Evolutionary conservation across 345 rosid species (phyloP).

Genomic region (Syzygium aromaticum): DNA sequence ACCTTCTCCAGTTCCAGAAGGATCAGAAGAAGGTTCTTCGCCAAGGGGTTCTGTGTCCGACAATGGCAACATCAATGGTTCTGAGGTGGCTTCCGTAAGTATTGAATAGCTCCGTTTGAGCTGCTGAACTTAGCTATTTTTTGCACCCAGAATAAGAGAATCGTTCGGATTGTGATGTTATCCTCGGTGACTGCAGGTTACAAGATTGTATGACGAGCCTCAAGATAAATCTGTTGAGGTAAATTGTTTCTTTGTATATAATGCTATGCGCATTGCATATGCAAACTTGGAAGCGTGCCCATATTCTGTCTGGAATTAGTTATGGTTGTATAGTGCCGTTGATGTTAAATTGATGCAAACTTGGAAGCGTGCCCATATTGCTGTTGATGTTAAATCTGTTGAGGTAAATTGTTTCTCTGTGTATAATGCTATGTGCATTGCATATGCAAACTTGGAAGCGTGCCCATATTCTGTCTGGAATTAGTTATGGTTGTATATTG

Average conservation of each 20-base stretch:
- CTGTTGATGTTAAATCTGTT: no score
- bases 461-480: not conserved
- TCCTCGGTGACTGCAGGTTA: constrained; percentile 28
- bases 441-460: not conserved
- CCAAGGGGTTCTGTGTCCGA: constrained; percentile 62
- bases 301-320: not conserved
- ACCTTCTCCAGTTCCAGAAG: constrained; percentile 73
- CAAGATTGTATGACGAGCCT: constrained; percentile 29
- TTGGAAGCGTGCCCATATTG: no score
- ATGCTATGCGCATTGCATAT: not conserved
- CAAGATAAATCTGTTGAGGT: constrained; percentile 55
- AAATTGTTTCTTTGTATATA: constrained; percentile 2
- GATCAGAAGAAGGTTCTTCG: constrained; percentile 70
- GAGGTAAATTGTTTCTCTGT: constrained; percentile 35
- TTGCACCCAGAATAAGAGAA: not conserved
- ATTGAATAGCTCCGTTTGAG: not conserved
- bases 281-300: not conserved
- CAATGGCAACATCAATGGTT: constrained; percentile 38
- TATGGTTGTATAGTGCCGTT: not conserved
- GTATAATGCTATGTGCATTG: not conserved
- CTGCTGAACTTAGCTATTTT: not conserved
- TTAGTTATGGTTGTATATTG: not conserved
- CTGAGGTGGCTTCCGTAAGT: constrained; percentile 26
- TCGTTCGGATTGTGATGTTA: not conserved
- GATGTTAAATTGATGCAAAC: no score